Base-by-base conservation (phyloP, 148 eudicot genomes). In the Amaranthus cruentus region DNA sequence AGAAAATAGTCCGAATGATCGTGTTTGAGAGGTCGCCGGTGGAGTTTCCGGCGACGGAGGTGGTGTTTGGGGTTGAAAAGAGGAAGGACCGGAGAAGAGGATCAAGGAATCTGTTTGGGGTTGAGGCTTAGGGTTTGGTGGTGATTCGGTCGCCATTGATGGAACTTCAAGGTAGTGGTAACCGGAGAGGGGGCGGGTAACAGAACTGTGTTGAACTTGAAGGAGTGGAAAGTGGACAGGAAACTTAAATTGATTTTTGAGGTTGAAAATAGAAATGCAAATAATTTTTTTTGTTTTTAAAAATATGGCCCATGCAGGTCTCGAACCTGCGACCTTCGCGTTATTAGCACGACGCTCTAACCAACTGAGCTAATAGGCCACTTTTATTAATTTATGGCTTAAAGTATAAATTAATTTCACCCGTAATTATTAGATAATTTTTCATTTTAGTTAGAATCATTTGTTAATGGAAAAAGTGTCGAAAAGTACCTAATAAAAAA, bases 281-380 rank as follows among this genome's bases (percentile, higher is more conserved):
- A 28, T 28, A 0, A 28, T 28, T 28, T 28, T 28, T 28, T 28
- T 28, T 28, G 38, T 28, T 28, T 28, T 28, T 28, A 8, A 6
- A 4, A 15, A 62, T 46, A 2, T 88, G 92, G 89, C 96, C 92
- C 87, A 90, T 88, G 88, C 89, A 90, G 89, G 90, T 87, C 83
- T 90, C 92, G 87, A 90, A 88, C 90, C 89, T 88, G 90, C 84
- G 83, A 90, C 92, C 89, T 88, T 87, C 93, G 91, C 89, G 88
- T 87, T 88, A 91, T 91, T 91, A 91, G 96, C 96, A 84, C 83
- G 85, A 85, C 86, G 85, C 85, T 84, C 87, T 88, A 85, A 88
- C 89, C 91, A 87, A 55, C 70, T 70, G 74, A 76, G 74, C 79
- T 69, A 76, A 69, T 70, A 44, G 74, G 74, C 79, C 79, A 5